Evolutionary conservation across 352 stramenopile species (phyloP), one percentile per base, ranked within the genome.

Genomic region (Stramenopiles sp.): DNA sequence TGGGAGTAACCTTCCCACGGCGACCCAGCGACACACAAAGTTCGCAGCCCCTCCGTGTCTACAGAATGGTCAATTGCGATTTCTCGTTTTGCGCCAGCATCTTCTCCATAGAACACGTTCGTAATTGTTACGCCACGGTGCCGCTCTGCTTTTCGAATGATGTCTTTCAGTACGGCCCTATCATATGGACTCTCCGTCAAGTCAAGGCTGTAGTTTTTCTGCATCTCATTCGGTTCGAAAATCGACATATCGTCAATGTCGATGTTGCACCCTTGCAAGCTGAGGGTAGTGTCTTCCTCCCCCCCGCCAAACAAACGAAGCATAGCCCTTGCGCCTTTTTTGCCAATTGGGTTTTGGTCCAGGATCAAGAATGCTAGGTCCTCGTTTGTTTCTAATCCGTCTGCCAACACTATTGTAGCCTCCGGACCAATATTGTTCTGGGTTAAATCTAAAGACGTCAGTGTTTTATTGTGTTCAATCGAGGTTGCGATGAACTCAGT

Each of bases 171-270:
- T 25, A 63, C 43, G 12, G 43, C 43, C 25, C 25, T 12, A 18
- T 63, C 43, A 63, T 63, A 63, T 63, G 43, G 43, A 63, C 25
- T 63, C 12, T 63, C 25, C 43, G 43, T 63, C 25, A 63, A 63
- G 12, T 18, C 43, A 63, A 63, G 25, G 12, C 25, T 25, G 25
- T 63, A 63, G 25, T 25, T 63, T 18, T 25, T 63, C 25, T 63
- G 43, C 25, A 63, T 18, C 43, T 63, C 43, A 25, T 63, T 63
- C 25, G 43, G 43, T 18, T 63, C 43, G 25, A 63, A 63, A 63
- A 25, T 18, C 12, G 12, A 18, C 12, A 12, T 25, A 63, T 63
- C 43, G 25, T 63, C 12, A 18, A 63, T 25, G 12, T 63, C 43
- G 12, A 63, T 63, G 25, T 63, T 63, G 25, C 12, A 18, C 12